These are phyloP conservation scores for Atkinsonella texensis DNA, from an alignment of 2,329 filamentous ascomycete genomes.

Conservation along the genomic window DNA sequence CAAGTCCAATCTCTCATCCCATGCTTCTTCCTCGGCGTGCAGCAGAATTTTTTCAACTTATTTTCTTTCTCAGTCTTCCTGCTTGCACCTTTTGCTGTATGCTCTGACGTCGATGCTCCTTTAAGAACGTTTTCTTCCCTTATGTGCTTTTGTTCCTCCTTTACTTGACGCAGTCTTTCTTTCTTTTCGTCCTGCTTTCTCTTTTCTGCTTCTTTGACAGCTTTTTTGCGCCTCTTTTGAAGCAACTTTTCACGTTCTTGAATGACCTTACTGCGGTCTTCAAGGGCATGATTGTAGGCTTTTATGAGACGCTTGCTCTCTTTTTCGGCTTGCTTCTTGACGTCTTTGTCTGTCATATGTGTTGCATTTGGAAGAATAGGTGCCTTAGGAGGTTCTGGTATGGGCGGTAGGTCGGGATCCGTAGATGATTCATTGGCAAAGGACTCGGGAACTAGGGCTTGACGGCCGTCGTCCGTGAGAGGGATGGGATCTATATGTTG, in stretches of 20 bases:
- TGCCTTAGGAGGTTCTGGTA: conserved; percentile 38
- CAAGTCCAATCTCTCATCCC: conserved; percentile 57
- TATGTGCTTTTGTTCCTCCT: conserved; percentile 16
- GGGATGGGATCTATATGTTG: conserved; percentile 27
- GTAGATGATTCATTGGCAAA: not conserved
- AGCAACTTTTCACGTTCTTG: conserved; percentile 49
- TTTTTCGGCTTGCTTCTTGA: conserved; percentile 56
- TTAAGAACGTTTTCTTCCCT: conserved; percentile 3
- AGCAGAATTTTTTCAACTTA: conserved; percentile 68
- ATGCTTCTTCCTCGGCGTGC: conserved; percentile 44
- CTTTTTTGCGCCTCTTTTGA: conserved; percentile 39
- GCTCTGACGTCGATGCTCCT: not conserved
- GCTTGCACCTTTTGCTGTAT: not conserved
- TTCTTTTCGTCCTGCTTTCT: conserved; percentile 28
- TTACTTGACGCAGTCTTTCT: conserved; percentile 21
- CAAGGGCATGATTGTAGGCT: conserved; percentile 52
- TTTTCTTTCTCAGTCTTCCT: conserved; percentile 17
- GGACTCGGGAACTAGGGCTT: not conserved
- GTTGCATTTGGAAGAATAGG: conserved; percentile 38
- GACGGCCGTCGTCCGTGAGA: conserved; percentile 10
- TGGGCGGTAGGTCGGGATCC: conserved; percentile 24
- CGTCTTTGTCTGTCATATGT: conserved; percentile 49
- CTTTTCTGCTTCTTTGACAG: conserved; percentile 29
- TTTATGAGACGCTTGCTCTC: conserved; percentile 52
- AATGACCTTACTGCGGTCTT: conserved; percentile 52